Percentiles rank a stretch among this genome's conserved stretches.
Evolutionary conservation across 2,329 filamentous ascomycete species (phyloP).

Genomic region (Rosellinia necatrix): DNA sequence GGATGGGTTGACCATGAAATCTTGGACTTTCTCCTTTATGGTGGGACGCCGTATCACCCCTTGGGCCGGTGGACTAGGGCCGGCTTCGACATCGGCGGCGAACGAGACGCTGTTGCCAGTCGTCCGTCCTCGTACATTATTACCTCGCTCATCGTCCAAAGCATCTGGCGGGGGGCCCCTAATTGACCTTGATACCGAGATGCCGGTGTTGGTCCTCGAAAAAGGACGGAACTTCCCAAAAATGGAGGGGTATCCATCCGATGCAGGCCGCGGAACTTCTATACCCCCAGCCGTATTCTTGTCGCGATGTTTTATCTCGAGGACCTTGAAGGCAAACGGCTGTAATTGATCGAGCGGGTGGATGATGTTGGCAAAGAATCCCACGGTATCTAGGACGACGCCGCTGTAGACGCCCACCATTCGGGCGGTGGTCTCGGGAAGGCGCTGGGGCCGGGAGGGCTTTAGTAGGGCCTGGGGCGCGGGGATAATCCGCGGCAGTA

Average conservation of each 20-base stretch:
- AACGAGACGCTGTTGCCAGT: constrained; percentile 25
- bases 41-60: constrained; percentile 43
- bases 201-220: constrained; percentile 22
- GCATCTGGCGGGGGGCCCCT: constrained; percentile 25
- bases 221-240: constrained; percentile 10
- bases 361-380: constrained; percentile 66
- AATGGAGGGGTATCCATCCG: constrained; percentile 21
- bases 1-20: constrained; percentile 50
- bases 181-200: constrained; percentile 21
- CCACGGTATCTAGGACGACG: constrained; percentile 57
- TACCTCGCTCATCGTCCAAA: constrained; percentile 14
- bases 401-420: constrained; percentile 65
- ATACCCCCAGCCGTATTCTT: constrained; percentile 33
- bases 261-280: constrained; percentile 23
- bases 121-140: constrained; percentile 14
- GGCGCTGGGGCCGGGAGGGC: constrained; percentile 56
- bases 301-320: constrained; percentile 53
- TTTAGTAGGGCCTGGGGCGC: constrained; percentile 67
- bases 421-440: constrained; percentile 59
- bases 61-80: constrained; percentile 19
- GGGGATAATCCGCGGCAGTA: constrained; percentile 64
- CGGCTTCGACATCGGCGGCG: constrained; percentile 34
- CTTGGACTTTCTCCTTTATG: constrained; percentile 47
- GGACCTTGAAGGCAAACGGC: constrained; percentile 53
- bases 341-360: constrained; percentile 57